Percentiles rank a stretch among this genome's conserved stretches.
Evolutionary conservation across 495 filamentous ascomycete genomes (phyloP).

Genomic region (Tuber calosporum): DNA sequence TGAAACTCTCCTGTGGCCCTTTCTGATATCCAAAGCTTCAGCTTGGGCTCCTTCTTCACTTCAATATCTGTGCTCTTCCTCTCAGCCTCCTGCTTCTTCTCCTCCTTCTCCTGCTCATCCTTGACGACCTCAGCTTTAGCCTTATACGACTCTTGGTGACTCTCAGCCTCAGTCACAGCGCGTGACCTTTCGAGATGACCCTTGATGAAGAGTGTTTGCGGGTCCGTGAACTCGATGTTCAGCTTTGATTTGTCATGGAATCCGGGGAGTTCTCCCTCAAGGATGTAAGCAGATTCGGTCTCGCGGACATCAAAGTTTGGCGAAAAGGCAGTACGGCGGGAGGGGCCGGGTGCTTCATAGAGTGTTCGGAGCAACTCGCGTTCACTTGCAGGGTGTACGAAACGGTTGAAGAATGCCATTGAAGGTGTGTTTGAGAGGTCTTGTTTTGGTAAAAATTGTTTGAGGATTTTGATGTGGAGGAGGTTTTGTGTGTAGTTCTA

Average conservation of each 20-base stretch:
- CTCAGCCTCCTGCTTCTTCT: constrained; percentile 24
- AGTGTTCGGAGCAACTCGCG: constrained; percentile 60
- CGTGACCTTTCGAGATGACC: constrained; percentile 57
- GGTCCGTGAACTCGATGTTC: constrained; percentile 76
- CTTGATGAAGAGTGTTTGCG: constrained; percentile 63
- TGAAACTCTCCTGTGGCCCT: constrained; percentile 72
- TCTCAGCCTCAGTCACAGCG: constrained; percentile 19
- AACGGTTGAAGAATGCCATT: constrained; percentile 39
- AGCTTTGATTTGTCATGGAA: constrained; percentile 52
- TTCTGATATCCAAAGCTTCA: constrained; percentile 71
- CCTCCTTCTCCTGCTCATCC: background rate
- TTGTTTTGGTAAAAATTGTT: too few species aligned
- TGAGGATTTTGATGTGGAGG: too few species aligned
- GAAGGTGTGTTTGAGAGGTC: background rate
- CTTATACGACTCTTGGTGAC: constrained; percentile 15
- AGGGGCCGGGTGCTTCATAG: constrained; percentile 47
- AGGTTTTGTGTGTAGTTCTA: too few species aligned
- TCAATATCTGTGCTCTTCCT: constrained; percentile 32
- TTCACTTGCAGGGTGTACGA: background rate
- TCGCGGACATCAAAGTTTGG: constrained; percentile 81
- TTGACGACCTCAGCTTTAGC: too few species aligned
- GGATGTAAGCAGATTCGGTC: constrained; percentile 59
- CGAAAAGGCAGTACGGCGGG: constrained; percentile 46
- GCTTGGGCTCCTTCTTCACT: constrained; percentile 42
- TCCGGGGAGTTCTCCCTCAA: constrained; percentile 84